Conservation (phyloP, 257 asterid genomes). For the Avicennia marina region DNA sequence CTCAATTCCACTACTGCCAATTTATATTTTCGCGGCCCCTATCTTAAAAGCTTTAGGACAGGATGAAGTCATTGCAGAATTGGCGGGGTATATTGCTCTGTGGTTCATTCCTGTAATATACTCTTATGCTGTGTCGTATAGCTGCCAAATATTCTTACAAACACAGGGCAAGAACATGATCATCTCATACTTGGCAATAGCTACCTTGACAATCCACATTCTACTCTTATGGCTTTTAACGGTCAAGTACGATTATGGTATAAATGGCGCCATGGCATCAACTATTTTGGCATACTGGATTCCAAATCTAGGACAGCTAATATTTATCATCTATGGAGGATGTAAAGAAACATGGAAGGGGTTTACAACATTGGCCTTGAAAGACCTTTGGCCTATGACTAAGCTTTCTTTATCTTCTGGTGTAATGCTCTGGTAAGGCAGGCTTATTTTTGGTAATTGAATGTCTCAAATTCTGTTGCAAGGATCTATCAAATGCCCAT, state of each 20-base stretch:
- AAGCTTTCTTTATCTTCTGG: too few species aligned
- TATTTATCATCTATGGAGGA: conserved; percentile 51
- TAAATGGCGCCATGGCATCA: conserved; percentile 60
- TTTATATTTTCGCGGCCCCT: conserved; percentile 48
- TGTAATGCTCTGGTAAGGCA: too few species aligned
- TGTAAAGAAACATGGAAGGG: conserved; percentile 76
- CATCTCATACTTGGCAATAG: conserved; percentile 54
- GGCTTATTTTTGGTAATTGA: too few species aligned
- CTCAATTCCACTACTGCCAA: conserved; percentile 38
- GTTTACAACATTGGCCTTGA: conserved; percentile 27
- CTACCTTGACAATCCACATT: conserved; percentile 45
- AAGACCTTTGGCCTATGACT: too few species aligned
- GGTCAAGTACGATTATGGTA: conserved; percentile 38
- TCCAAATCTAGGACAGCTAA: conserved; percentile 61
- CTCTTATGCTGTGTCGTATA: conserved; percentile 46
- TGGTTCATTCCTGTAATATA: conserved; percentile 65
- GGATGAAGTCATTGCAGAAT: conserved; percentile 40
- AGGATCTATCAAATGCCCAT: too few species aligned
- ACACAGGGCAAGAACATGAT: conserved; percentile 76
- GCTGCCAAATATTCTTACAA: conserved; percentile 76
- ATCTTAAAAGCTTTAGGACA: conserved; percentile 64
- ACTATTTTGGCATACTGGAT: conserved; percentile 65
- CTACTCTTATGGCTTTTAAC: conserved; percentile 64
- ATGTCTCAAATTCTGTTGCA: too few species aligned
- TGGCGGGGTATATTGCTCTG: conserved; percentile 39